Evolutionary conservation across 2,329 filamentous ascomycete species (phyloP).

Genomic region (Zasmidium cellare): DNA sequence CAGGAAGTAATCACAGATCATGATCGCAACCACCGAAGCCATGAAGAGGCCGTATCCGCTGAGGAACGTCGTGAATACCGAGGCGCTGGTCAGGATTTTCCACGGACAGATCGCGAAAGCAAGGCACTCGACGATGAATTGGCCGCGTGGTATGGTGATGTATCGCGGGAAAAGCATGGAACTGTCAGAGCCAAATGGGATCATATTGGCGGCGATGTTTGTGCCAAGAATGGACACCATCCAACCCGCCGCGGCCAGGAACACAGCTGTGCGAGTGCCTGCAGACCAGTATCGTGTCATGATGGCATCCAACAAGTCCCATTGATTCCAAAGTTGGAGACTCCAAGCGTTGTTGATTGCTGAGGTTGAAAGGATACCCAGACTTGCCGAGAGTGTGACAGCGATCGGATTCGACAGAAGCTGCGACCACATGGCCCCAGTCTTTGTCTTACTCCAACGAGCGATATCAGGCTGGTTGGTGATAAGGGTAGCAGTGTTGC

Average conservation of each 20-base stretch:
- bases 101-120: constrained; percentile 64
- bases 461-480: constrained; percentile 47
- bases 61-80: constrained; percentile 63
- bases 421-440: constrained; percentile 45
- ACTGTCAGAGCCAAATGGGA: constrained; percentile 37
- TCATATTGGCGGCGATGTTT: constrained; percentile 40
- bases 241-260: constrained; percentile 40
- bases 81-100: constrained; percentile 63
- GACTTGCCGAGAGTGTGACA: constrained; percentile 42
- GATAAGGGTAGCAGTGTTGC: constrained; percentile 42
- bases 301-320: constrained; percentile 37
- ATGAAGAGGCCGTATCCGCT: constrained; percentile 60
- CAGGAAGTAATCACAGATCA: constrained; percentile 61
- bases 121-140: constrained; percentile 35
- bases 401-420: constrained; percentile 43
- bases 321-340: constrained; percentile 36
- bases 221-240: constrained; percentile 39
- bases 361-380: constrained; percentile 48
- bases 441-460: constrained; percentile 41
- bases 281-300: constrained; percentile 35
- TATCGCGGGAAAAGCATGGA: constrained; percentile 49
- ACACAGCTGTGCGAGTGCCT: constrained; percentile 40
- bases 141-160: constrained; percentile 45
- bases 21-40: constrained; percentile 62
- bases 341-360: constrained; percentile 47